Conservation (phyloP, 139 green algal species). For the Diplosphaera chodatii region DNA sequence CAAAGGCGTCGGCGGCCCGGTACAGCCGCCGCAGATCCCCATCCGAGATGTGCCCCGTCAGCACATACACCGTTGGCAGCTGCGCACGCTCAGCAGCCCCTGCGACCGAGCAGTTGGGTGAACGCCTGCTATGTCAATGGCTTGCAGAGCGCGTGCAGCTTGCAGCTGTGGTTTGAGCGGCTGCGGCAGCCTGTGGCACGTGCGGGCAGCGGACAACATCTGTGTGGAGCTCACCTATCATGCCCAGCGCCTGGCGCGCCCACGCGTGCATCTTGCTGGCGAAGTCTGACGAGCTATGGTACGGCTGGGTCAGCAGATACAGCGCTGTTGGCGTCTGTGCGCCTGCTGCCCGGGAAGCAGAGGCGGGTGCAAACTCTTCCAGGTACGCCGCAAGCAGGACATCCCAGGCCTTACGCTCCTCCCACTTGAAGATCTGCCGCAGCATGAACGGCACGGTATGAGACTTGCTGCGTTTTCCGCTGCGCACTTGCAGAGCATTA, state of each 20-base stretch:
- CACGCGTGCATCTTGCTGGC: constrained; percentile 20
- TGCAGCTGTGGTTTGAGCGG: too few relatives aligned
- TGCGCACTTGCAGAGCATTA: too few relatives aligned
- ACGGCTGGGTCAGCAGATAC: constrained; percentile 50
- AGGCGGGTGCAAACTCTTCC: constrained; percentile 34
- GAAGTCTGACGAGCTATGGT: constrained; percentile 18
- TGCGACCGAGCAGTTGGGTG: too few relatives aligned
- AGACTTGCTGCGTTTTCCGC: too few relatives aligned
- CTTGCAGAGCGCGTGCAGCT: too few relatives aligned
- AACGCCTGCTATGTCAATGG: too few relatives aligned
- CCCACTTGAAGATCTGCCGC: constrained; percentile 75
- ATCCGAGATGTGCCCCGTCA: constrained; percentile 34
- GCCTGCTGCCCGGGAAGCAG: too few relatives aligned
- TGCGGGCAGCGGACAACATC: neutral
- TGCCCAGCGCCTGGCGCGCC: neutral
- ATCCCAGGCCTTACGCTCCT: constrained; percentile 55
- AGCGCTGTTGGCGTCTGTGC: constrained; percentile 29
- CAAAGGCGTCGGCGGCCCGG: constrained; percentile 62
- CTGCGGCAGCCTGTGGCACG: too few relatives aligned
- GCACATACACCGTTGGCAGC: constrained; percentile 44
- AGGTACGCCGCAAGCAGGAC: constrained; percentile 51
- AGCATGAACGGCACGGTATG: too few relatives aligned
- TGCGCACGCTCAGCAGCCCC: neutral
- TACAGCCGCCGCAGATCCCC: constrained; percentile 39
- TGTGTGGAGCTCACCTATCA: neutral